Conservation (phyloP, 106 monocot genomes). For the Ottelia alismoides region DNA sequence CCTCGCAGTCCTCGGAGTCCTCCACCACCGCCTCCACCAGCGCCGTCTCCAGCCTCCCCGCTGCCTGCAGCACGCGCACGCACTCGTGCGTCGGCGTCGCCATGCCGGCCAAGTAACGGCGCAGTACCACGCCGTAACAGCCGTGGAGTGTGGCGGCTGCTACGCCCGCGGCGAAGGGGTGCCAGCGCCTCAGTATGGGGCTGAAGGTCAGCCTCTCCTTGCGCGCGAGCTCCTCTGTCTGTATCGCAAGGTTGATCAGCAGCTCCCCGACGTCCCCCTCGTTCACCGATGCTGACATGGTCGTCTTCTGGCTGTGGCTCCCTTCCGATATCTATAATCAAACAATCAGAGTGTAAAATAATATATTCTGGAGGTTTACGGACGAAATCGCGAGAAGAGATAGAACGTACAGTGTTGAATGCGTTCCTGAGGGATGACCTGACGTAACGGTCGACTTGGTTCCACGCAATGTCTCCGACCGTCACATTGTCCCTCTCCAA, state of each 20-base stretch:
- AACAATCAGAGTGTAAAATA: conserved; percentile 6
- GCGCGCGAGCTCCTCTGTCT: too few relatives aligned
- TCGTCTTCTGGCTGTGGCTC: conserved; percentile 8
- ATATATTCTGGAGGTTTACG: background rate
- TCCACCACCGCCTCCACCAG: conserved; percentile 31
- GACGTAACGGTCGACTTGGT: conserved; percentile 29
- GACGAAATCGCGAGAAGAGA: background rate
- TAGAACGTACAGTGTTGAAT: too few relatives aligned
- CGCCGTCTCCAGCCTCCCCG: conserved; percentile 25
- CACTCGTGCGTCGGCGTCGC: too few relatives aligned
- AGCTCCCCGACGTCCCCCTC: too few relatives aligned
- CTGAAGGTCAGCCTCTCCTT: too few relatives aligned
- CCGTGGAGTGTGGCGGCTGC: too few relatives aligned
- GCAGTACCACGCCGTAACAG: conserved; percentile 26
- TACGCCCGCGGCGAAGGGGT: conserved; percentile 16
- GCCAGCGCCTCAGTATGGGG: conserved; percentile 25
- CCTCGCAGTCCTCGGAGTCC: conserved; percentile 18
- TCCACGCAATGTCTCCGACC: background rate
- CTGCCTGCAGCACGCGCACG: conserved; percentile 25
- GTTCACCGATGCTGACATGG: too few relatives aligned
- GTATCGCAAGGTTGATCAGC: too few relatives aligned
- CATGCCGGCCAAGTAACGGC: conserved; percentile 23
- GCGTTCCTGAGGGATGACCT: too few relatives aligned
- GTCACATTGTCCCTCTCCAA: conserved; percentile 14
- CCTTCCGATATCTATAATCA: too few relatives aligned